These are phyloP conservation scores for Abrus precatorius DNA, from an alignment of 306 rosid genomes.

Conservation along the genomic window DNA sequence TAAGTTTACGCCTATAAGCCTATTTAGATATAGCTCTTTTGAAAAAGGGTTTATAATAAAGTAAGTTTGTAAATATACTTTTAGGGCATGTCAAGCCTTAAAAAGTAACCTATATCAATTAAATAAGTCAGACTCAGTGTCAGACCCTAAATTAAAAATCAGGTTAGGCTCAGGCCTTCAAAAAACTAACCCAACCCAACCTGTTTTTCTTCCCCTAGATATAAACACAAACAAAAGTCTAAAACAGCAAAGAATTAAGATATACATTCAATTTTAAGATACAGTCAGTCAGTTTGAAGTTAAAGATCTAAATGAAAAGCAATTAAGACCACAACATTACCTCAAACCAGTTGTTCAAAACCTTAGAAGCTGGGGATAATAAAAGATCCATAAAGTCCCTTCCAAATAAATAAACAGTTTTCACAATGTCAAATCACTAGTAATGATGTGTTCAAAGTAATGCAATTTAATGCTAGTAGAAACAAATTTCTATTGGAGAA, in stretches of 20 bases:
- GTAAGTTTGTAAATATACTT: too few relatives aligned
- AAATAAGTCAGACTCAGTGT: too few relatives aligned
- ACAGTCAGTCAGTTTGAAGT: slow-evolving; percentile 10
- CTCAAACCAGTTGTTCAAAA: slow-evolving; percentile 97
- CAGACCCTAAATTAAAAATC: too few relatives aligned
- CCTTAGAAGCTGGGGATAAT: slow-evolving; percentile 89
- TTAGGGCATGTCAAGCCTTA: too few relatives aligned
- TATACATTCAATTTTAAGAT: slow-evolving; percentile 19
- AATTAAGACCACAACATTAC: slow-evolving; percentile 55
- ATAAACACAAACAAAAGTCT: slow-evolving; percentile 25
- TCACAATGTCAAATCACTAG: slow-evolving; percentile 43
- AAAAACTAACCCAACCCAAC: too few relatives aligned
- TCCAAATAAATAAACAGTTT: slow-evolving; percentile 51
- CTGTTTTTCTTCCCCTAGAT: too few relatives aligned
- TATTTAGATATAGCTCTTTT: too few relatives aligned
- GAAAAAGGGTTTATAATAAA: too few relatives aligned
- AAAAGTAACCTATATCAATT: too few relatives aligned
- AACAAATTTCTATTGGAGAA: slow-evolving; percentile 37
- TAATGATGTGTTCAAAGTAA: not conserved
- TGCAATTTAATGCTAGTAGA: slow-evolving; percentile 34
- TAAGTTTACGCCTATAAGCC: too few relatives aligned
- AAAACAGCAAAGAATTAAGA: slow-evolving; percentile 17
- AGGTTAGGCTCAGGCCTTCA: too few relatives aligned
- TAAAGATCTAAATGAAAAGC: slow-evolving; percentile 31
- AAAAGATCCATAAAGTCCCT: slow-evolving; percentile 92